Base-by-base conservation (phyloP, 2,329 filamentous ascomycete genomes). In the Exophiala sp. region DNA sequence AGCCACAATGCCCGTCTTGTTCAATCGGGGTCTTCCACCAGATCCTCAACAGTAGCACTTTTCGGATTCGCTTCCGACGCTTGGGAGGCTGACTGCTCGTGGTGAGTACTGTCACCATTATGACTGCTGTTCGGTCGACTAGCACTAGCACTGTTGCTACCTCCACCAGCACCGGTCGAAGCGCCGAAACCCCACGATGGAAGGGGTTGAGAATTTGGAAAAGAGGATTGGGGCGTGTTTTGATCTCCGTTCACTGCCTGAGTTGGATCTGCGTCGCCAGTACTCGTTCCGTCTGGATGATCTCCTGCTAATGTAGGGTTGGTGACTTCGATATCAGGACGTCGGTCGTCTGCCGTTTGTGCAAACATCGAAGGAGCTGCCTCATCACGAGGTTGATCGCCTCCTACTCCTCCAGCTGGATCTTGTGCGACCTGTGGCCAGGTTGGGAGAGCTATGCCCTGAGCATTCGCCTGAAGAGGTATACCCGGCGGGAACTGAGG, bases 1-100 rank as follows among this genome's bases (percentile, higher is more conserved):
- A 46, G 16, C 10, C 9, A 16, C 43, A 46, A 20, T n/a, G 14
- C 29, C 2, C 29, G 11, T 8, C 32, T 12, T 32, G 35, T 14
- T 54, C 47, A 66, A 42, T 65, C 64, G 18, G 62, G 47, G 35
- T 64, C 63, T 24, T 66, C 64, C n/a, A 59, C 54, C 36, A 59
- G 49, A 50, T 75, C 72, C 52, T 75, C 72, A 11, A 75, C 66
- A 24, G 71, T 70, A 1, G 70, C 69, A 18, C 71, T 68, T 45
- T 62, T 66, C 5, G 61, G 67, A 52, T 71, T 72, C 12, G 40
- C 68, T 66, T 58, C 71, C 69, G 21, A 61, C 65, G 21, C 53
- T 59, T 33, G 33, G 24, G 42, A 46, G 11, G 29, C 11, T 43
- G 20, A 35, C 21, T 45, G 29, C 44, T 12, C 41, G n/a, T 29